These are phyloP conservation scores for Malania oleifera DNA, from an alignment of 164 flowering plant species.

Conservation along the genomic window DNA sequence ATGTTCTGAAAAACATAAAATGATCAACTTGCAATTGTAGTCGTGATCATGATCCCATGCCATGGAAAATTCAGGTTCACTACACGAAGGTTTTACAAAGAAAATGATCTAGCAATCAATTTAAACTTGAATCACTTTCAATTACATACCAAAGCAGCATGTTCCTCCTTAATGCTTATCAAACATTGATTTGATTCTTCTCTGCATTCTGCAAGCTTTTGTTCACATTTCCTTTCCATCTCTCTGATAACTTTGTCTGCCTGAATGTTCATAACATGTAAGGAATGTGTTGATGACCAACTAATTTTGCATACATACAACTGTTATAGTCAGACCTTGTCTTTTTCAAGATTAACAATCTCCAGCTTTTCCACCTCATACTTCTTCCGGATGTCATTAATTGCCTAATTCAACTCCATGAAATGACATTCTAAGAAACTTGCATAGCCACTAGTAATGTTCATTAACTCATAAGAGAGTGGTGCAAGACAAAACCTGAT, in stretches of 20 bases:
- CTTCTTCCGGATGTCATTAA: constrained; percentile 87
- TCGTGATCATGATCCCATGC: neutral
- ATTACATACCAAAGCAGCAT: constrained; percentile 56
- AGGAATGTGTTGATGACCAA: constrained; percentile 6
- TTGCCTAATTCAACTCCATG: constrained; percentile 53
- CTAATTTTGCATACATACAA: neutral
- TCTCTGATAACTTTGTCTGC: constrained; percentile 50
- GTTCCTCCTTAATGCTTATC: constrained; percentile 62
- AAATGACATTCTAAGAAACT: constrained; percentile 12
- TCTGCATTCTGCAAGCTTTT: constrained; percentile 53
- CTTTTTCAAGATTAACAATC: constrained; percentile 66
- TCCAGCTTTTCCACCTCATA: constrained; percentile 87
- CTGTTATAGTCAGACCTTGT: constrained; percentile 53
- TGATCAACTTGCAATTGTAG: too few species aligned
- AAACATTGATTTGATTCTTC: constrained; percentile 57
- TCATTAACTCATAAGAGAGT: neutral
- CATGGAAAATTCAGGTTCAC: neutral
- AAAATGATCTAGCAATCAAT: neutral
- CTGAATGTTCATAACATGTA: constrained; percentile 34
- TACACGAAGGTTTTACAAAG: neutral
- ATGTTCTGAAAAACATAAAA: too few species aligned
- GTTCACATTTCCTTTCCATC: constrained; percentile 49
- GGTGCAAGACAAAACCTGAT: constrained; percentile 51
- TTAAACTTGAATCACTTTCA: neutral
- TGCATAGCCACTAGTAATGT: neutral